Evolutionary conservation across 2,329 filamentous ascomycete species (phyloP).

Genomic region (Hypoxylon sp.): DNA sequence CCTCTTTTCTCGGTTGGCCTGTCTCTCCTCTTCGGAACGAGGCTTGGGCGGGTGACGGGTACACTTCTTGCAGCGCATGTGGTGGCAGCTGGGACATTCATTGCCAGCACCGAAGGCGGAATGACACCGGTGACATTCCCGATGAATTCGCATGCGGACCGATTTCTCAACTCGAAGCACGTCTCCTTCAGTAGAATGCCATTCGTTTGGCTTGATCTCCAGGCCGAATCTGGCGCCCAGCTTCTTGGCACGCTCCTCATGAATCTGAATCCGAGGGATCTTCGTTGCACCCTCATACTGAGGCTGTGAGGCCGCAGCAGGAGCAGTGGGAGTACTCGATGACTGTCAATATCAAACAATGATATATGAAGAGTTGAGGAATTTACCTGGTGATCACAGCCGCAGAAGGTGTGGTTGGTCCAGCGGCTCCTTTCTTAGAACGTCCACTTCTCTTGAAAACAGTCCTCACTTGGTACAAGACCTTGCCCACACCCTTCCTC

Average conservation of each 20-base stretch:
- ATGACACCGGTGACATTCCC: slow-evolving; percentile 85
- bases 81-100: slow-evolving; percentile 82
- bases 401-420: slow-evolving; percentile 29
- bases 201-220: slow-evolving; percentile 68
- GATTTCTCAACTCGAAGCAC: slow-evolving; percentile 79
- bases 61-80: slow-evolving; percentile 85
- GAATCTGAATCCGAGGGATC: slow-evolving; percentile 65
- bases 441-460: slow-evolving; percentile 63
- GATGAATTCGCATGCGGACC: slow-evolving; percentile 82
- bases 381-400: slow-evolving; percentile 47
- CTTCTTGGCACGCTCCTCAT: slow-evolving; percentile 70
- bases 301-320: slow-evolving; percentile 24
- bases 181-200: slow-evolving; percentile 67
- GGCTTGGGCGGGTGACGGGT: slow-evolving; percentile 78
- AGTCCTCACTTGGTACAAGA: slow-evolving; percentile 66
- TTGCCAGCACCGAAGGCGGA: slow-evolving; percentile 80
- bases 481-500: slow-evolving; percentile 64
- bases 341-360: slow-evolving; percentile 35
- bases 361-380: slow-evolving; percentile 1
- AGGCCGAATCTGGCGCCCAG: slow-evolving; percentile 69
- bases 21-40: slow-evolving; percentile 67
- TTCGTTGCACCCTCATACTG: slow-evolving; percentile 54
- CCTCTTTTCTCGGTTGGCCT: slow-evolving; percentile 67
- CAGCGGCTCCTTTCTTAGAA: slow-evolving; percentile 42
- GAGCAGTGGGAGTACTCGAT: slow-evolving; percentile 43